Percentiles rank a stretch among this genome's conserved stretches.
phyloP scores from a whole-genome alignment of 768 basidiomycete species.

The Boletus sensibilis region DNA sequence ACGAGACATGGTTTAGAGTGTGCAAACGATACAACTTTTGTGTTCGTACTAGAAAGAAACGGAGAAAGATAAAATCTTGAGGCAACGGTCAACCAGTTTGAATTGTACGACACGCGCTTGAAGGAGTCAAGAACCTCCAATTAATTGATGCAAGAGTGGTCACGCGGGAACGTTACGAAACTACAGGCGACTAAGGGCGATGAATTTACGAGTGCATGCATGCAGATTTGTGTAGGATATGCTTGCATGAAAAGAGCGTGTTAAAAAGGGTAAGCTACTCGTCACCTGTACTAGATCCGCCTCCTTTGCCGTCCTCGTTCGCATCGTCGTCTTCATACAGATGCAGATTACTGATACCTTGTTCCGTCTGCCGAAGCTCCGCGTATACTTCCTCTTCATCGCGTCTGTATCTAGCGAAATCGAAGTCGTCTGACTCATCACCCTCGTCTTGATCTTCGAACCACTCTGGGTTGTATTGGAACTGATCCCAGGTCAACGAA shows the following conservation, averaged over 20 bases:
- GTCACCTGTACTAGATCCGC: not conserved
- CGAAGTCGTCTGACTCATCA: slow-evolving; percentile 49
- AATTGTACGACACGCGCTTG: slow-evolving; percentile 1
- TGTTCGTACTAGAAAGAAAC: slow-evolving; percentile 8
- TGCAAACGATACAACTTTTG: not conserved
- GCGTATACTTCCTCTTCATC: slow-evolving; percentile 31
- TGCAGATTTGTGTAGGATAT: not conserved
- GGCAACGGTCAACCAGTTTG: not conserved
- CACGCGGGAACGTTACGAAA: slow-evolving; percentile 24
- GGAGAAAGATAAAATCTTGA: not conserved
- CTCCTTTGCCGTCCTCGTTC: slow-evolving; percentile 4
- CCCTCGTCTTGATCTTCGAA: slow-evolving; percentile 73
- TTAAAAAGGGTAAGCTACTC: not conserved
- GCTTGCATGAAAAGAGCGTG: not conserved
- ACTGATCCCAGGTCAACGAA: slow-evolving; percentile 44
- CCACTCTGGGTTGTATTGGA: slow-evolving; percentile 96
- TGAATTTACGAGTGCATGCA: not conserved
- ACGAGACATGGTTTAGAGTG: slow-evolving; percentile 37
- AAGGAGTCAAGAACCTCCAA: not conserved
- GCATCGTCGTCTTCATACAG: slow-evolving; percentile 24
- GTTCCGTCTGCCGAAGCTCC: slow-evolving; percentile 25
- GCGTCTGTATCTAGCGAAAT: slow-evolving; percentile 58
- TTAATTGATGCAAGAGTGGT: not conserved
- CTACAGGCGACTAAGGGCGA: not conserved
- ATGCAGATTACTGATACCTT: slow-evolving; percentile 12